Base-by-base conservation (phyloP, 331 rosid genomes). In the Dryas integrifolia region DNA sequence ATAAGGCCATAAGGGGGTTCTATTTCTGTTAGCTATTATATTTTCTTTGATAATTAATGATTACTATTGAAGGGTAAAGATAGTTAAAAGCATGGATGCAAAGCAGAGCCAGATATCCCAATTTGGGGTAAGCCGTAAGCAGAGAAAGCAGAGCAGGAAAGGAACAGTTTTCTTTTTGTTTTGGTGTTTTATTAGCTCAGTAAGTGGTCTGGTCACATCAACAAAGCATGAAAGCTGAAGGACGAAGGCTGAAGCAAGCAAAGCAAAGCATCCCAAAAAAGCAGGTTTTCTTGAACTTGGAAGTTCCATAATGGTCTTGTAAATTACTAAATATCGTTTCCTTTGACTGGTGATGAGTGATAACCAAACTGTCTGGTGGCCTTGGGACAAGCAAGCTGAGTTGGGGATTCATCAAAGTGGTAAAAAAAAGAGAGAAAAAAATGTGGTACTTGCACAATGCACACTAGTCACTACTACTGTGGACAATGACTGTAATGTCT, bases 131-230 rank as follows among this genome's bases (percentile, higher is more conserved):
- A 51, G 63, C 64, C 41, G 26, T 3, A 45, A 39, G 18, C 72
- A 69, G 16, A 16, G 47, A 63, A 80, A 48, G 49, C 60, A 26
- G 26, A 51, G 70, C 40, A 30, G 56, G 40, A 4, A 44, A 30
- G 56, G 40, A 4, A 44, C n/a, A 70, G 53, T 24, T 9, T 3
- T 24, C 76, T 10, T 18, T 67, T 55, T 26, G 15, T 15, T 72
- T 48, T 39, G 39, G 66, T 44, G 59, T 50, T 48, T 51, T 13
- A 4, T 35, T 41, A 60, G 73, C 61, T 76, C 83, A 71, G 77
- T 78, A 70, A 85, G 70, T 39, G 64, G 89, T 81, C 87, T 39
- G 64, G 89, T 81, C 87, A 78, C 72, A 82, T 81, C 91, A 50
- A 35, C 44, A n/a, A 63, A 72, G 59, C 77, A 66, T 1, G 48